Base-by-base conservation (phyloP, 2,329 filamentous ascomycete genomes). In the Huntiella decipiens region DNA sequence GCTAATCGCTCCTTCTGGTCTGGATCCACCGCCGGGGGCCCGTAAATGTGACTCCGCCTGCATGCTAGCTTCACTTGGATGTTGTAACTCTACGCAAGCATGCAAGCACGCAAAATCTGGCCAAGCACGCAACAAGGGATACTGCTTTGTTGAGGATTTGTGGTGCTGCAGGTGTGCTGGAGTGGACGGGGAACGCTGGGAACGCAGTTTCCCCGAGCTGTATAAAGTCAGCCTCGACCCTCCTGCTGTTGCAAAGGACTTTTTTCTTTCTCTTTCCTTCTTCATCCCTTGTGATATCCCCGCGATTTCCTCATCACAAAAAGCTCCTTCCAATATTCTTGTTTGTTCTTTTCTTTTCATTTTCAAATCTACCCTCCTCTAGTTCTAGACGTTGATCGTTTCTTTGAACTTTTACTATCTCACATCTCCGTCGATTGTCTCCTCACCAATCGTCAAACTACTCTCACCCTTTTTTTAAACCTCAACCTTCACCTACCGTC, bases 401-500 rank as follows among this genome's bases (percentile, higher is more conserved):
- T 28, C 31, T 31, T 36, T 44, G 42, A 16, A 13, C 11, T 46
- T 15, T 39, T 17, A 32, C 12, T 13, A 28, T 10, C 22, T 28
- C 22, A 28, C 22, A 28, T 7, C 6, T 28, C 22, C 7, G 22
- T 28, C 22, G 22, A 28, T 28, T 28, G 22, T 28, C 11, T 36
- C 34, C 34, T n/a, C 15, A n/a, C 34, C 15, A 15, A 36, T n/a
- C 34, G 12, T 16, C 34, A 36, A 36, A 36, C 12, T 13, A 5
- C 34, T 36, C 34, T 36, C 11, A n/a, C 15, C 15, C 15, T 36
- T 36, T 36, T 15, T 19, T n/a, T 17, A 31, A 31, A 38, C 35
- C 10, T 19, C 45, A 43, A 33, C 33, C 38, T 47, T 47, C 53
- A 53, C 53, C 54, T 54, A 60, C 59, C 59, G 56, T 53, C 62